Conservation (phyloP, 768 basidiomycete species). For the Suillus fuscotomentosus region DNA sequence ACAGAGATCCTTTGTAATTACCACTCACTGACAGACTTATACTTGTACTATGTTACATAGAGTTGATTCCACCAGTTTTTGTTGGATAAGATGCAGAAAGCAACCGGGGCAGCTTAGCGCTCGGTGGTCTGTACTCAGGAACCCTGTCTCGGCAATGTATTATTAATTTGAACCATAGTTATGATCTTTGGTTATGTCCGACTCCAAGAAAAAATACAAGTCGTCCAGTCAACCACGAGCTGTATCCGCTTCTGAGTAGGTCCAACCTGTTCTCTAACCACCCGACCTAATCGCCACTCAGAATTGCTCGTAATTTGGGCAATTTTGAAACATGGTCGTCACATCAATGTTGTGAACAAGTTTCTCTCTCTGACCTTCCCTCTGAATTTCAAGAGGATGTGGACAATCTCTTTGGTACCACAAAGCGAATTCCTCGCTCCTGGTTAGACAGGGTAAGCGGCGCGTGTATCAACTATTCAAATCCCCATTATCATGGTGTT, state of each 20-base stretch:
- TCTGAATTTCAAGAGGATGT: constrained; percentile 35
- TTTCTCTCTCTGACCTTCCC: constrained; percentile 45
- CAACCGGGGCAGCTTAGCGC: not conserved
- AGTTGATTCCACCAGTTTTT: not conserved
- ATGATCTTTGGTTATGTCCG: not conserved
- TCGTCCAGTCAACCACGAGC: constrained; percentile 28
- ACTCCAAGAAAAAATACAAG: constrained; percentile 14
- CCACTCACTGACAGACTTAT: not conserved
- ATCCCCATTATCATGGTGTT: not conserved
- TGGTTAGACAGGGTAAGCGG: constrained; percentile 43
- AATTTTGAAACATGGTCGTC: constrained; percentile 53
- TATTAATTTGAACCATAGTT: constrained; percentile 1
- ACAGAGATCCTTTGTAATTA: not conserved
- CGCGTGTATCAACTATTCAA: not conserved
- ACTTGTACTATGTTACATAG: not conserved
- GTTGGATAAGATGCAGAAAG: not conserved
- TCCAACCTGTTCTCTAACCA: not conserved
- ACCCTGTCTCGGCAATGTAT: not conserved
- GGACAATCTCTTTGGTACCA: constrained; percentile 37
- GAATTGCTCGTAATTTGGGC: constrained; percentile 48
- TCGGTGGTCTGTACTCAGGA: not conserved
- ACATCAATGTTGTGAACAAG: constrained; percentile 50
- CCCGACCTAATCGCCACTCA: constrained; percentile 17
- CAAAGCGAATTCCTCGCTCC: constrained; percentile 33
- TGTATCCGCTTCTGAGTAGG: constrained; percentile 49